Base-by-base conservation (phyloP, 441 rosid genomes). In the Erodium moschatum region DNA sequence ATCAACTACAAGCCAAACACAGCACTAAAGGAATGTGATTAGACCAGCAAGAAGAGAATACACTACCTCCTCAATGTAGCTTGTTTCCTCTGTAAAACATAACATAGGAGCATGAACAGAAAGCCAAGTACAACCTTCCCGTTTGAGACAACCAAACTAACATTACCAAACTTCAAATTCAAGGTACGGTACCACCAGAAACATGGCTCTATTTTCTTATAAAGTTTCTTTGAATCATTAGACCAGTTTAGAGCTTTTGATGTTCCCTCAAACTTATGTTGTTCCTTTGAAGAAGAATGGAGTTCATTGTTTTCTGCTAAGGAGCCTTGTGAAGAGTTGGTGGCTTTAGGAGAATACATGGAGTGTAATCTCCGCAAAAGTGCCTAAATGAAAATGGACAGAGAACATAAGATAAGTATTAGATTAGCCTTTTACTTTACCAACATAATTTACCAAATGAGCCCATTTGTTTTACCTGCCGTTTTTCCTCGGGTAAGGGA, bases 361-460 rank as follows among this genome's bases (percentile, higher is more conserved):
- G 92, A 89, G 72, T 85, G 86, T 65, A 93, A 74, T 79, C 80
- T 88, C 77, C 96, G 87, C 78, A 87, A 80, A 74, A 90, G 82
- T 71, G 70, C 92, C 98, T 90, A 67, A 42, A 63, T 54, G 9
- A 58, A 12, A 58, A 62, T 21, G 12, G 12, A 42, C 60, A 56
- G 33, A 56, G 24, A 27, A 54, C 10, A 65, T 46, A 19, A 20
- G 16, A 61, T 16, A 18, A 18, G 35, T 15, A 61, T 21, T 21
- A 61, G 35, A 61, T 20, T 61, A 18, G 16, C 4, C 3, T 61
- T 27, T 6, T 20, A 15, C 20, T 5, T 19, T 60, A 20, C 20
- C 27, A 7, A 60, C n/a, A 60, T 4, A 60, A 60, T 20, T 20
- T 21, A 9, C 5, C 20, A 61, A 61, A 61, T 61, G n/a, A 10